Percentiles rank a stretch among this genome's conserved stretches.
phyloP scores from a whole-genome alignment of 352 stramenopile species.

The Globisporangium yorkense region DNA sequence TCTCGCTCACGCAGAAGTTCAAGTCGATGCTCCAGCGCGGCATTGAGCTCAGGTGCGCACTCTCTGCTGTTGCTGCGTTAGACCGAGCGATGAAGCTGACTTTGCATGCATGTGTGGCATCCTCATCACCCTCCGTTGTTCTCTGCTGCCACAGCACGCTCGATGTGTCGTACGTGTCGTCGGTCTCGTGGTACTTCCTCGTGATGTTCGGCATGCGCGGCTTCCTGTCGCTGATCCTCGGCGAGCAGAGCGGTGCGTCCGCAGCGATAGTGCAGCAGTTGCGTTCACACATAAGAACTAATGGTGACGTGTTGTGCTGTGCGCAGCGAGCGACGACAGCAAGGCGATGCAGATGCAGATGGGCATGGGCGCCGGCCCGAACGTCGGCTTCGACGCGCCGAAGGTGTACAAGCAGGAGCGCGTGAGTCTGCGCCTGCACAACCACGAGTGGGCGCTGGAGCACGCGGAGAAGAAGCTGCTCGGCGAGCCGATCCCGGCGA shows the following conservation, averaged over 20 bases:
- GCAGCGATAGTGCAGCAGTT: no score
- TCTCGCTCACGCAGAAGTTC: slow-evolving; percentile 97
- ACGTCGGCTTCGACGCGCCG: slow-evolving; percentile 86
- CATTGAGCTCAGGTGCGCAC: slow-evolving; percentile 88
- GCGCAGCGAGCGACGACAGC: slow-evolving; percentile 77
- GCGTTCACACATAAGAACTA: neutral
- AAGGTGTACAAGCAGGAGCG: slow-evolving; percentile 89
- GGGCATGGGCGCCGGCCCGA: slow-evolving; percentile 80
- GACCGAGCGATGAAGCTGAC: neutral
- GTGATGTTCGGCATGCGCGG: slow-evolving; percentile 98
- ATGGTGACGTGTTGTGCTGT: neutral
- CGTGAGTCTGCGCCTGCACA: slow-evolving; percentile 77
- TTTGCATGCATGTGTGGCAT: neutral
- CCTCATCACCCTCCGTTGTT: neutral
- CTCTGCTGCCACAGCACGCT: slow-evolving; percentile 62
- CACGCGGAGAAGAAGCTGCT: slow-evolving; percentile 81
- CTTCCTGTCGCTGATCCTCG: slow-evolving; percentile 95
- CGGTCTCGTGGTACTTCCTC: slow-evolving; percentile 98
- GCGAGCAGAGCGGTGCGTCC: slow-evolving; percentile 77
- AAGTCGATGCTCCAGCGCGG: slow-evolving; percentile 98
- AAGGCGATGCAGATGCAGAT: slow-evolving; percentile 92
- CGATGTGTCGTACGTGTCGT: slow-evolving; percentile 97
- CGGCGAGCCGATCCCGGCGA: slow-evolving; percentile 58
- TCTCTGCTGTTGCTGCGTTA: neutral
- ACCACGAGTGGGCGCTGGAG: slow-evolving; percentile 76